Conservation (phyloP, 2,329 filamentous ascomycete genomes). For the Colletotrichum simmondsii region DNA sequence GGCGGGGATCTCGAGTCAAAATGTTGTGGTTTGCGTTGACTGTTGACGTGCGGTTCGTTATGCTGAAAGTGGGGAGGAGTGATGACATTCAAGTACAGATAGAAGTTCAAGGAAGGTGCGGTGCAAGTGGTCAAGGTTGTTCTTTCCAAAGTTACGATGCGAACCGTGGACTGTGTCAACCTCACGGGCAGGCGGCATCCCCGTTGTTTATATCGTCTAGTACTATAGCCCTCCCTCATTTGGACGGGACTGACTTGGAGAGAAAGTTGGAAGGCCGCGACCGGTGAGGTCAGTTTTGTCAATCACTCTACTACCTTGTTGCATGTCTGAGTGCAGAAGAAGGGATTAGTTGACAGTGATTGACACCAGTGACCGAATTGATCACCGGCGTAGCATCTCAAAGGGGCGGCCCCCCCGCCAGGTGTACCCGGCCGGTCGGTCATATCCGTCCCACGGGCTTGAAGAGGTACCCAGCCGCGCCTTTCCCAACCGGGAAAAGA, state of each 20-base stretch:
- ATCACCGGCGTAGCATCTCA: neutral
- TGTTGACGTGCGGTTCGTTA: constrained; percentile 20
- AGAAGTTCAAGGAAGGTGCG: neutral
- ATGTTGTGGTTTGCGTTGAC: constrained; percentile 4
- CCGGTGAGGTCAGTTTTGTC: neutral
- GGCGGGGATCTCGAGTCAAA: neutral
- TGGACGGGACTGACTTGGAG: no score
- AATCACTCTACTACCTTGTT: neutral
- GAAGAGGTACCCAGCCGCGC: neutral
- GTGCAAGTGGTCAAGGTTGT: neutral
- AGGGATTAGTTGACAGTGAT: neutral
- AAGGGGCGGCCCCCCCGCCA: constrained; percentile 3
- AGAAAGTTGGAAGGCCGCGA: neutral
- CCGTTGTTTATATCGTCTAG: constrained; percentile 28
- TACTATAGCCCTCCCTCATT: neutral
- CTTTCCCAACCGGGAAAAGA: neutral
- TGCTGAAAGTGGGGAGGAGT: constrained; percentile 16
- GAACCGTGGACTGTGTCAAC: neutral
- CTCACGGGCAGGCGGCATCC: constrained; percentile 9
- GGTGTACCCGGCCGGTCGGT: constrained; percentile 24
- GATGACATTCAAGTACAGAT: constrained; percentile 10
- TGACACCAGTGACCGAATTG: neutral
- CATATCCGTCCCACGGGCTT: constrained; percentile 19
- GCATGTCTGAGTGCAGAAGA: no score
- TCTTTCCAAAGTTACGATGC: neutral